A percentile compares a stretch with the other conserved stretches of the same genome.
Evolutionary conservation across 208 protist genomes (phyloP).

Genomic region (Polymyxa betae): DNA sequence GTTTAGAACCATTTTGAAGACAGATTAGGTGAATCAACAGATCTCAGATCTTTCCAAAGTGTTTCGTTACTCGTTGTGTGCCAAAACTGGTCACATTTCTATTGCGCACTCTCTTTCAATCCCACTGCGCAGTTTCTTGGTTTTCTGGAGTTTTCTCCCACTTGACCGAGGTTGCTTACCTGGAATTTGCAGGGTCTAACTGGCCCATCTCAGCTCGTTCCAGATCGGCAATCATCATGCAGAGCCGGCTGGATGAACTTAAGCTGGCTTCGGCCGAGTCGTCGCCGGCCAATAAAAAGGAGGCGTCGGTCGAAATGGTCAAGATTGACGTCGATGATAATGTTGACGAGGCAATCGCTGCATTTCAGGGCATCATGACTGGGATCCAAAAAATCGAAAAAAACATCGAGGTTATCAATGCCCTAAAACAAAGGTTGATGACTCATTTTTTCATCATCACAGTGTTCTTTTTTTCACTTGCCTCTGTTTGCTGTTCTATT

Average conservation of each 20-base stretch:
- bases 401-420: constrained; percentile 17
- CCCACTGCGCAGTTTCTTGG: too few species aligned
- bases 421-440: constrained; percentile 22
- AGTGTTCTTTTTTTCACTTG: background rate
- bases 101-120: too few species aligned
- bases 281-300: constrained; percentile 16
- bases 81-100: too few species aligned
- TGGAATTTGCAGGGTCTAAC: too few species aligned
- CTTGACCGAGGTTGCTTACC: too few species aligned
- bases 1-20: too few species aligned
- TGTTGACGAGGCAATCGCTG: constrained; percentile 1
- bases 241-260: constrained; percentile 48
- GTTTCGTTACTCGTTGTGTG: too few species aligned
- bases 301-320: constrained; percentile 16
- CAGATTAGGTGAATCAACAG: too few species aligned
- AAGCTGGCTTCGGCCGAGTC: constrained; percentile 1
- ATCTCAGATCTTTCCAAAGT: too few species aligned
- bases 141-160: too few species aligned
- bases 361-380: background rate
- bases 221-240: background rate
- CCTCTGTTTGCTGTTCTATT: too few species aligned
- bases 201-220: too few species aligned
- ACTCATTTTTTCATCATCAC: background rate
- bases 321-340: constrained; percentile 3
- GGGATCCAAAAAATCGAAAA: constrained; percentile 42